Evolutionary conservation across 2,329 filamentous ascomycete species (phyloP), one percentile per base, ranked within the genome.

Genomic region (Thielaviopsis punctulata): DNA sequence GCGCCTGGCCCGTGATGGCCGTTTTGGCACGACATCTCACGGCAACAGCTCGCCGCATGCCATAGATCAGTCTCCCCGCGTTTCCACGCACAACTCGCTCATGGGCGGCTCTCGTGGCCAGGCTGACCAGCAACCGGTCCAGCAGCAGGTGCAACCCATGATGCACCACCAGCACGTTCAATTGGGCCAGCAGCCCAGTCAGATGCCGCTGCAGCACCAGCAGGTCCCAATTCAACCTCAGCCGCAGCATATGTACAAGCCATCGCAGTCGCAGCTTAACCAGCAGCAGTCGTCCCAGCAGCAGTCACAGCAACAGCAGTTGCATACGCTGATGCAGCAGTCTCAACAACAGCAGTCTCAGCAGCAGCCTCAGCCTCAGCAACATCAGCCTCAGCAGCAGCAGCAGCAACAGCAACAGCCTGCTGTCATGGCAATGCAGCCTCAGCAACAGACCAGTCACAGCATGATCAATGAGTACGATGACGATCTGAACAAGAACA

Each of bases 401-500:
- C 39, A 43, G n/a, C 39, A n/a, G 13, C 39, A 43, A 21, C 39
- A 43, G n/a, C 39, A 39, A 30, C 22, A 33, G 25, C 13, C 36
- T 45, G 6, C 46, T 49, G 13, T n/a, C n/a, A n/a, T n/a, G n/a
- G n/a, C n/a, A n/a, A n/a, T n/a, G n/a, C 23, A 49, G 48, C n/a
- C 41, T n/a, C 41, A 45, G 41, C 19, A n/a, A 19, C 41, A 45
- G 18, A 19, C 19, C 19, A 19, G 19, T 19, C 19, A 23, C 41
- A 12, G 19, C 9, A 45, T 45, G 41, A 15, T 15, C 22, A 19
- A 30, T n/a, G 50, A 52, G 21, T 48, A 51, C 2, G 67, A 70
- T 44, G 62, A 68, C 44, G 80, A 86, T 59, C 66, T 79, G 49
- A 67, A 73, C 41, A 67, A 71, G 48, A 66, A 72, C 49, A 71